Percentiles rank a stretch among this genome's conserved stretches.
Conservation (phyloP, 768 basidiomycete species). For the Termitomyces sp. region DNA sequence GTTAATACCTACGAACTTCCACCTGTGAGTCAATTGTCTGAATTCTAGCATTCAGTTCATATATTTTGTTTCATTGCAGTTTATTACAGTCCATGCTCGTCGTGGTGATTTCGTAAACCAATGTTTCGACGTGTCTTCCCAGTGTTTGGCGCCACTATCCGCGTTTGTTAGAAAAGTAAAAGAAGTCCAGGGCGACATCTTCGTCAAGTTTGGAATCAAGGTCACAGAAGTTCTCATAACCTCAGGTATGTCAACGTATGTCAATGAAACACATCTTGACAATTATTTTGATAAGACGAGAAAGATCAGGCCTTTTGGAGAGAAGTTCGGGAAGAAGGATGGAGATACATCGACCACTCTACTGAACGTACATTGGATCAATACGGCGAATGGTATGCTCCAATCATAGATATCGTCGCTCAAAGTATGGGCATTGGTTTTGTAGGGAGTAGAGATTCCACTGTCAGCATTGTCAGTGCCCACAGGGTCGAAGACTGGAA, state of each 20-base stretch:
- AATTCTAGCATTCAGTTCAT: not conserved
- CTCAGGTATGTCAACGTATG: slow-evolving; percentile 23
- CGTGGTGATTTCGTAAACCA: slow-evolving; percentile 36
- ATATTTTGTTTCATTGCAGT: slow-evolving; percentile 15
- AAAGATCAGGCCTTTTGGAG: slow-evolving; percentile 36
- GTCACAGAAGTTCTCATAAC: slow-evolving; percentile 35
- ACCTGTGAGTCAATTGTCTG: slow-evolving; percentile 19
- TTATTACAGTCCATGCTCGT: slow-evolving; percentile 42
- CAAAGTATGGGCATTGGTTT: slow-evolving; percentile 53
- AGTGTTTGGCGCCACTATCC: slow-evolving; percentile 35
- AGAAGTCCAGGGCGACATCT: slow-evolving; percentile 29
- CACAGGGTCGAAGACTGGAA: slow-evolving; percentile 56
- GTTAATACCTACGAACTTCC: slow-evolving; percentile 22
- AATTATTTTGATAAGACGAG: slow-evolving; percentile 31
- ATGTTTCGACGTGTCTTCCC: slow-evolving; percentile 23
- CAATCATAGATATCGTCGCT: slow-evolving; percentile 48
- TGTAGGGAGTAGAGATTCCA: slow-evolving; percentile 51
- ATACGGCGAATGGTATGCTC: slow-evolving; percentile 39
- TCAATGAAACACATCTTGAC: not conserved
- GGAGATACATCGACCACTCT: slow-evolving; percentile 37
- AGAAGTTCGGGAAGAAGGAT: slow-evolving; percentile 31
- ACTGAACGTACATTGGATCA: slow-evolving; percentile 25
- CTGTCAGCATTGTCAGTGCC: slow-evolving; percentile 46
- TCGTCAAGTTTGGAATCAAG: slow-evolving; percentile 20
- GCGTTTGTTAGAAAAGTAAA: slow-evolving; percentile 29